Evolutionary conservation across 2,329 filamentous ascomycete species (phyloP), one percentile per base, ranked within the genome.

Genomic region (Zalaria sp.): DNA sequence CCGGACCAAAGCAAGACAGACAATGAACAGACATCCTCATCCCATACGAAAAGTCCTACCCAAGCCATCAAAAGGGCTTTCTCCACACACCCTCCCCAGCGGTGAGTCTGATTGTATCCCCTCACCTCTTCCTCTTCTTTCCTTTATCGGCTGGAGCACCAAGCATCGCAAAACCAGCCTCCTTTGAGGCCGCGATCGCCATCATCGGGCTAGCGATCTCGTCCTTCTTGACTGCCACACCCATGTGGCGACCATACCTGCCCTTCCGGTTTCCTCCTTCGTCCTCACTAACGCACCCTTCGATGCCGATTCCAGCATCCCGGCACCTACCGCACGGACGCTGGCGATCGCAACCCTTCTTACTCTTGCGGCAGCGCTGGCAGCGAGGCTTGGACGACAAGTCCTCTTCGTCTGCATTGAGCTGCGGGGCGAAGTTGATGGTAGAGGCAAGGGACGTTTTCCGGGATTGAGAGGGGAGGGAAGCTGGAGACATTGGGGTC

Each of bases 331-430:
- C 85, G 57, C 91, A 98, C 27, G 91, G 91, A 34, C 91, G 81
- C 64, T 96, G 91, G 44, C 91, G 81, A 66, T 98, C 91, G 59
- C 91, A 98, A 8, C 91, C 91, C 67, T 98, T 98, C 73, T 98
- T 98, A 67, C 89, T 96, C 76, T 98, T 98, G 55, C 91, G 83
- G 71, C 91, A 98, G 44, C 91, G 83, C 62, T 98, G 91, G 69
- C 91, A 98, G 48, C 91, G 87, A 43, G 91, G 91, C 66, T 96
- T 95, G 50, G 83, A 88, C 0, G 89, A 95, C 18, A 96, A 68
- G 43, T 95, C 88, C 50, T 95, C 88, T 50, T 94, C 85, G 50
- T 87, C 85, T 28, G 70, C 68, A 38, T 70, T 74, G 38, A 56
- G 54, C 31, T 45, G 44, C 37, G 34, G 31, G 11, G 42, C 39